Base-by-base conservation (phyloP, 306 rosid species). In the Sechiopsis laciniata region DNA sequence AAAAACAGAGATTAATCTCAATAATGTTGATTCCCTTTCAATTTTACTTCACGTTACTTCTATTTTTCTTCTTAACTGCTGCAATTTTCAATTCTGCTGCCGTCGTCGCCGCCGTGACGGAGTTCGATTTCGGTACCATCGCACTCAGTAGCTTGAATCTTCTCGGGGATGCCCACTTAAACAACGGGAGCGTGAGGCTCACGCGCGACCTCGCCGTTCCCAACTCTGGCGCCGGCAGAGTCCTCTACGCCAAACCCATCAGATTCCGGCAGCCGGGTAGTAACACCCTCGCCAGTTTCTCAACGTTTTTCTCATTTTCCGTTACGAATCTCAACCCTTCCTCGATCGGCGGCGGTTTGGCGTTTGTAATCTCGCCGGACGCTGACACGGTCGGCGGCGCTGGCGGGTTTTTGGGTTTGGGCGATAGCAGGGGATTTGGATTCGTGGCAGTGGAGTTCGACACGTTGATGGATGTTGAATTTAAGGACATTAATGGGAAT, bases 201-300 rank as follows among this genome's bases (percentile, higher is more conserved):
- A 91, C 99, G 14, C 88, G 90, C n/a, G 99, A 95, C 87, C 91
- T 89, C 70, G 74, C 96, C 77, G 97, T 95, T 10, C 99, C 99
- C 37, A 81, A 68, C 76, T 95, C 99, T 48, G 88, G 93, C 64
- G 82, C 96, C 71, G 96, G 99, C 0, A 82, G 94, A 15, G 99
- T 84, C 0, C 86, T 95, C 35, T 95, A 88, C 73, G 72, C 87
- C 14, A 79, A 83, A 14, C 97, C 99, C 0, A 55, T 95, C 0
- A 82, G 84, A 29, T 91, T 95, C 90, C 87, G 91, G 19, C 88
- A 82, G 21, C 87, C 90, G 0, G 89, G 83, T 0, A 50, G 53
- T 60, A 61, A 35, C 1, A 22, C 32, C 1, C 91, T 85, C 72
- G 87, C 91, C 6, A 89, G 92, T 78, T 95, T 95, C 83, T 79